Base-by-base conservation (phyloP, 2,329 filamentous ascomycete species). In the Trichoderma oligosporum region DNA sequence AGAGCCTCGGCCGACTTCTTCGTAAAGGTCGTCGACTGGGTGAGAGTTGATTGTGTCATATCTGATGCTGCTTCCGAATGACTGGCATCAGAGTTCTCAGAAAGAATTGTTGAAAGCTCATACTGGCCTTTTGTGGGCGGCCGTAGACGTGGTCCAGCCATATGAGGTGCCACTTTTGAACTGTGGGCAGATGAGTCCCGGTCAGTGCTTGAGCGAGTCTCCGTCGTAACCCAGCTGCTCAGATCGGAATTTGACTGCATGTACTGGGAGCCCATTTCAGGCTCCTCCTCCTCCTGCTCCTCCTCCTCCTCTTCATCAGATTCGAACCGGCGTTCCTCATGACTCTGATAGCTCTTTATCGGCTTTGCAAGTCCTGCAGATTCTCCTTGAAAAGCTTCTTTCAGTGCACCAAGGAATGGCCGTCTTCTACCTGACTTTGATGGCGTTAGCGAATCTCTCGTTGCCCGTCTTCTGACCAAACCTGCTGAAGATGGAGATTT, bases 301-400 rank as follows among this genome's bases (percentile, higher is more conserved):
- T 33, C 31, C 64, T 45, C 53, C 3, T 12, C 64, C 56, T 62
- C 65, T 29, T 67, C 64, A 12, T 68, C 61, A 9, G 63, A 54
- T 4, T 61, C 64, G 16, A 67, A 59, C 8, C 63, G 65, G 4
- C 72, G 70, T 51, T 78, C 73, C 58, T 80, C 74, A 27, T 72
- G 76, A 51, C 76, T 79, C 35, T 78, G 75, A 59, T 82, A 82
- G 24, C 75, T 72, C 59, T 73, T 73, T 1, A 77, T 74, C 12
- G 74, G 73, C 4, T 77, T 70, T 18, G 72, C 71, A 58, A 78
- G 73, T 8, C 74, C 74, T 3, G 70, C 76, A 2, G 83, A 86
- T 66, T 86, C 82, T 27, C 84, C 84, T 36, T 78, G 78, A 64
- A 87, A 86, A 3, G 83, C 84, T 60, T 84, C 82, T 54, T 80